Evolutionary conservation across 345 rosid species (phyloP).

Genomic region (Sisymbrium altissimum): DNA sequence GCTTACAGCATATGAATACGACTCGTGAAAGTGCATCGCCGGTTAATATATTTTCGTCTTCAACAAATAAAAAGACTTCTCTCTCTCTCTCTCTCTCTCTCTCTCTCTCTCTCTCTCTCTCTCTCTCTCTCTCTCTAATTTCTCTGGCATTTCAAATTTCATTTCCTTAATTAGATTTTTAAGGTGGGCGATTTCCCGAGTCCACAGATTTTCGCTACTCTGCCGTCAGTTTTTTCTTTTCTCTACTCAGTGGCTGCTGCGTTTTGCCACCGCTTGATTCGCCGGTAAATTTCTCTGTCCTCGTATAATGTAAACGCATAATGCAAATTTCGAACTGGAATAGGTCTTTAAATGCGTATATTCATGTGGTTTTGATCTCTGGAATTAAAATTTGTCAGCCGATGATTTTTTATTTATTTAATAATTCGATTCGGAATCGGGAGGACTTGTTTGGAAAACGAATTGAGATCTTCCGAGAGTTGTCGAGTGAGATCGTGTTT

Average conservation of each 20-base stretch:
- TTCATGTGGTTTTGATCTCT: not conserved
- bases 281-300: conserved; percentile 14
- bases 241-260: not conserved
- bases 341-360: not conserved
- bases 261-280: conserved; percentile 19
- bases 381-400: not conserved
- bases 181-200: conserved; percentile 16
- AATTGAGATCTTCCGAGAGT: conserved; percentile 23
- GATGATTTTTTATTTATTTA: not conserved
- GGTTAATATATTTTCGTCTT: conserved; percentile 21
- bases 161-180: conserved; percentile 20
- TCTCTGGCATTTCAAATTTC: conserved; percentile 32
- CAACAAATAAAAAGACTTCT: not conserved
- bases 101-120: conserved; percentile 19
- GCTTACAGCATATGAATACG: conserved; percentile 19
- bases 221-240: not conserved
- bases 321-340: conserved; percentile 1
- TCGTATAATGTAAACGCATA: too few relatives aligned
- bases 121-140: conserved; percentile 9
- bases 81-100: conserved; percentile 9
- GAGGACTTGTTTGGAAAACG: not conserved
- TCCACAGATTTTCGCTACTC: conserved; percentile 14
- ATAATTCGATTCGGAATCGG: conserved; percentile 17
- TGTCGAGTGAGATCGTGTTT: conserved; percentile 23
- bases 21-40: conserved; percentile 33